Conservation (phyloP, 192 early-diverging fungal genomes). For the Thamnidium elegans region DNA sequence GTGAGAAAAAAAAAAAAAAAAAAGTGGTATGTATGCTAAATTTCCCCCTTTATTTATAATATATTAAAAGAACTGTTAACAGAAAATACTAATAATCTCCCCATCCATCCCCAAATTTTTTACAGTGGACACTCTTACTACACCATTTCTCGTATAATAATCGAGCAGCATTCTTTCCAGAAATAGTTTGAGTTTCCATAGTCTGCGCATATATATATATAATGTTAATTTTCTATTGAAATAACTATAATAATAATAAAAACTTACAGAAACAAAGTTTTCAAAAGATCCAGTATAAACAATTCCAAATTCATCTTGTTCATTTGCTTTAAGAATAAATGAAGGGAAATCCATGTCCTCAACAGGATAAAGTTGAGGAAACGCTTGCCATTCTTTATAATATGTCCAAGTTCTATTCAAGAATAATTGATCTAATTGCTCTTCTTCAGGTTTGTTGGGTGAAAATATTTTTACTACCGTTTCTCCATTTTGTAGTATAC, state of each 20-base stretch:
- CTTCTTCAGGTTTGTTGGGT: conserved; percentile 33
- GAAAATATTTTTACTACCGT: conserved; percentile 63
- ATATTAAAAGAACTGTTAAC: too few relatives aligned
- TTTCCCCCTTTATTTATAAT: too few relatives aligned
- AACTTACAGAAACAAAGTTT: conserved; percentile 50
- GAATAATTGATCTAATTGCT: conserved; percentile 47
- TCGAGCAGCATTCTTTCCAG: conserved; percentile 53
- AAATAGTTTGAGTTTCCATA: conserved; percentile 66
- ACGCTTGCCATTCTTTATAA: conserved; percentile 57
- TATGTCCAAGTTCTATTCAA: conserved; percentile 45
- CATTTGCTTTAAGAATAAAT: conserved; percentile 29
- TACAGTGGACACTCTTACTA: conserved; percentile 6
- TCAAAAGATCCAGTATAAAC: conserved; percentile 63
- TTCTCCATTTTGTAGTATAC: conserved; percentile 36
- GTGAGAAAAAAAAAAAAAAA: too few relatives aligned
- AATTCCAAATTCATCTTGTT: conserved; percentile 41
- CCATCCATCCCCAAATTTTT: conserved; percentile 36
- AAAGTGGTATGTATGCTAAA: too few relatives aligned
- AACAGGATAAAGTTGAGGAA: conserved; percentile 48
- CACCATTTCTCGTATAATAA: conserved; percentile 45
- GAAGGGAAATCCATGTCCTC: conserved; percentile 12
- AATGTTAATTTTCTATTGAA: background rate
- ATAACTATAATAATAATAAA: conserved; percentile 5
- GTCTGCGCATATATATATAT: conserved; percentile 33
- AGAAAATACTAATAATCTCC: background rate